Evolutionary conservation across 371 early-diverging fungal species (phyloP).

Genomic region (Lichtheimia ornata): DNA sequence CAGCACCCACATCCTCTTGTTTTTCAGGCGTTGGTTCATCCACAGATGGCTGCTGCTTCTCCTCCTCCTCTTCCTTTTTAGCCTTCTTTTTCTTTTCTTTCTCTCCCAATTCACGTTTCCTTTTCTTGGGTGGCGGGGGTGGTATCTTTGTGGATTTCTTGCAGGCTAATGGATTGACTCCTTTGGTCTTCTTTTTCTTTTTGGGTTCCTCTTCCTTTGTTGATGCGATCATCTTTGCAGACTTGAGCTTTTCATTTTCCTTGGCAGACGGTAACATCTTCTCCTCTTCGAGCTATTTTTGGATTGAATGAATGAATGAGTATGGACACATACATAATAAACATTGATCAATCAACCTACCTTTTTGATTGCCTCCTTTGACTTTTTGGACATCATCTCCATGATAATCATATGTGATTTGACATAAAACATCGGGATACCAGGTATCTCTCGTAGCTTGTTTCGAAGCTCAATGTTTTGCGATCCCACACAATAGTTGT

Average conservation of each 20-base stretch:
- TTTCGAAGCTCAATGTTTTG: conserved; percentile 72
- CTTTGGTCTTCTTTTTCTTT: conserved; percentile 55
- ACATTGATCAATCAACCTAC: conserved; percentile 26
- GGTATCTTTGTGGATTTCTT: conserved; percentile 74
- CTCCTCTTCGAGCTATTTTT: conserved; percentile 38
- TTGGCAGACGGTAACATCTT: conserved; percentile 54
- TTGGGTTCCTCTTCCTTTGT: conserved; percentile 6
- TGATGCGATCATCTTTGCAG: neutral
- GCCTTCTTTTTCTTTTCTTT: neutral
- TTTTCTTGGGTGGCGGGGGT: conserved; percentile 26
- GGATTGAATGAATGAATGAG: neutral
- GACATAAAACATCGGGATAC: conserved; percentile 86
- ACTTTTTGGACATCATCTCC: conserved; percentile 71
- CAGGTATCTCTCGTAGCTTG: conserved; percentile 73
- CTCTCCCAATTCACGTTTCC: conserved; percentile 13
- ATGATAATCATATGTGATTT: conserved; percentile 76
- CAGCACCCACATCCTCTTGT: neutral
- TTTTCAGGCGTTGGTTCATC: no score
- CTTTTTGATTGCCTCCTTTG: conserved; percentile 43
- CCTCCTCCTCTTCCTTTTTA: conserved; percentile 4
- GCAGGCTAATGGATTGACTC: conserved; percentile 83
- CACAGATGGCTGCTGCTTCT: neutral
- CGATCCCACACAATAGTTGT: conserved; percentile 83
- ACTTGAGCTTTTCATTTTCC: conserved; percentile 47
- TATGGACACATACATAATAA: neutral